Conservation (phyloP, 495 filamentous ascomycete genomes). For the Hypoxylon crocopeplum region DNA sequence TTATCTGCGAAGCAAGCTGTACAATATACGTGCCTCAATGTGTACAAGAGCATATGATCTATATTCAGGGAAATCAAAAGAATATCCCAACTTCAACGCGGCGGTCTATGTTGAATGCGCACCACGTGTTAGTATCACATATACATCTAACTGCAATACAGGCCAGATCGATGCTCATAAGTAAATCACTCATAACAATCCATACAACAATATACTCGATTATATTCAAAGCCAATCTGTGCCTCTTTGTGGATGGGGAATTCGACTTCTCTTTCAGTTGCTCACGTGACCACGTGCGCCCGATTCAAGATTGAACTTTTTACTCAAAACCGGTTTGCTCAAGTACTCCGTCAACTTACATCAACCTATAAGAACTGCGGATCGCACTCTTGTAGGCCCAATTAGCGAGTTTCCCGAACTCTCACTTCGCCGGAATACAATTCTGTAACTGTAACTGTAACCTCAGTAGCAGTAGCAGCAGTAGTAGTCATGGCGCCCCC, state of each 20-base stretch:
- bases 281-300: slow-evolving; percentile 34
- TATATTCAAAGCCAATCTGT: no score
- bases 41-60: slow-evolving; percentile 8
- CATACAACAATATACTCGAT: no score
- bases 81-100: background rate
- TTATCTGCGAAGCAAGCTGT: slow-evolving; percentile 36
- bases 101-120: no score
- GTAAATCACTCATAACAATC: no score
- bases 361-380: slow-evolving; percentile 9
- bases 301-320: slow-evolving; percentile 12
- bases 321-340: slow-evolving; percentile 33
- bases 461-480: background rate
- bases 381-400: background rate
- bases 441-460: background rate
- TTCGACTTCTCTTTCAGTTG: no score
- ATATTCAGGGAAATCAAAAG: slow-evolving; percentile 15
- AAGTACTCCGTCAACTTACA: slow-evolving; percentile 7
- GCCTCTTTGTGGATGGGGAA: no score
- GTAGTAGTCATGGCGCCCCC: slow-evolving; percentile 29
- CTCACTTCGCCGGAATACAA: background rate
- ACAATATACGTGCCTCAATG: slow-evolving; percentile 37
- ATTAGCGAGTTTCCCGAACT: background rate
- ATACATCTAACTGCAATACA: no score
- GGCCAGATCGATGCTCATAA: no score
- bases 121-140: no score